These are phyloP conservation scores for Aspergillus sp. DNA, from an alignment of 2,329 filamentous ascomycete genomes.

Conservation along the genomic window DNA sequence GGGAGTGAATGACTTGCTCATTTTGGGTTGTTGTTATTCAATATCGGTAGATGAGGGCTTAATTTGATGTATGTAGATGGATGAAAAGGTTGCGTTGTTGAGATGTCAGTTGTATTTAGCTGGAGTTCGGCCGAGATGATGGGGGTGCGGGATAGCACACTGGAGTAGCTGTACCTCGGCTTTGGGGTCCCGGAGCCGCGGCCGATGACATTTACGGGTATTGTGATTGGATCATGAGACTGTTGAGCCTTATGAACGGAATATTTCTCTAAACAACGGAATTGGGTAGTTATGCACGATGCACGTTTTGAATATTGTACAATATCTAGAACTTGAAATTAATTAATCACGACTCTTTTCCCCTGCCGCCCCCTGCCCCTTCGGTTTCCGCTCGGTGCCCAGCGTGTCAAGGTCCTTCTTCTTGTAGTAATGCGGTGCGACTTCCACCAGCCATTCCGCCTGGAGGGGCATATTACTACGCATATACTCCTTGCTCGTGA, in stretches of 20 bases:
- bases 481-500: slow-evolving; percentile 97
- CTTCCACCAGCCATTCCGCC: slow-evolving; percentile 79
- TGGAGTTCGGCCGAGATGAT: not conserved
- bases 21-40: slow-evolving; percentile 18
- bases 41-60: not conserved
- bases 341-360: slow-evolving; percentile 36
- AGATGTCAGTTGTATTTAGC: not conserved
- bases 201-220: slow-evolving; percentile 7
- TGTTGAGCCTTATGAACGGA: not conserved
- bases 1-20: slow-evolving; percentile 56
- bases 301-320: not conserved
- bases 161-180: slow-evolving; percentile 9
- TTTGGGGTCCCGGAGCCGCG: slow-evolving; percentile 4
- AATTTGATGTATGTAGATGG: not conserved
- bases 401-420: slow-evolving; percentile 82
- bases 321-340: not conserved
- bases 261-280: not conserved
- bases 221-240: slow-evolving; percentile 12
- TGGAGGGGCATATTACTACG: slow-evolving; percentile 82
- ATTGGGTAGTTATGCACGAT: not conserved
- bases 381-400: slow-evolving; percentile 74
- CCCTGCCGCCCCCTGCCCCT: slow-evolving; percentile 50
- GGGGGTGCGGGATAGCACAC: not conserved
- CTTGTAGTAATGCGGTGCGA: slow-evolving; percentile 94
- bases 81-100: not conserved